These are phyloP conservation scores for Aspergillus fumigatus DNA, from an alignment of 2,329 filamentous ascomycete species.

Conservation along the genomic window DNA sequence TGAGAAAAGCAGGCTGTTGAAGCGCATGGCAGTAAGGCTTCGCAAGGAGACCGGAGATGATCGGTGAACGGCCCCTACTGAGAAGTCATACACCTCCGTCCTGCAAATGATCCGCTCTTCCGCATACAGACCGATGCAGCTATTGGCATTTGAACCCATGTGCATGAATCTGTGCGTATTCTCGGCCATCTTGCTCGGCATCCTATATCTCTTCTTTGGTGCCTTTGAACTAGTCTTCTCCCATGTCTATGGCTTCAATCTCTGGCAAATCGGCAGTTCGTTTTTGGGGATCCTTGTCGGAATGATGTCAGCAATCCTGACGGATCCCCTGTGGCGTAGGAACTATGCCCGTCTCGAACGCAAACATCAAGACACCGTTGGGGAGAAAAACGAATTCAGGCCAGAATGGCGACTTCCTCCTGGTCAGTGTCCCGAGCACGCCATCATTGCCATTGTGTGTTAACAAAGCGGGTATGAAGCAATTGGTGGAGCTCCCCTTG, in stretches of 20 bases:
- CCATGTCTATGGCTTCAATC: conserved; percentile 67
- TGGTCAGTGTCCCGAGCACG: conserved; percentile 34
- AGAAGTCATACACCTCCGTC: conserved; percentile 67
- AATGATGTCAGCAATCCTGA: conserved; percentile 41
- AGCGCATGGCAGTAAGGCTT: conserved; percentile 64
- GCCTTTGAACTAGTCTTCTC: conserved; percentile 78
- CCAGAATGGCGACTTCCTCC: conserved; percentile 83
- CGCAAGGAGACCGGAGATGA: conserved; percentile 74
- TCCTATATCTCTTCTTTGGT: conserved; percentile 87
- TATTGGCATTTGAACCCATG: conserved; percentile 81
- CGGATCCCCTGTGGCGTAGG: conserved; percentile 44
- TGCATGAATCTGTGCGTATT: conserved; percentile 75
- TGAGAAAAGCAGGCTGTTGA: conserved; percentile 48
- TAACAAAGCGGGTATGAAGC: conserved; percentile 27
- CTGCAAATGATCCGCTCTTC: conserved; percentile 54
- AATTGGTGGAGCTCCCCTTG: conserved; percentile 69
- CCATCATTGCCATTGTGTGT: too few relatives aligned
- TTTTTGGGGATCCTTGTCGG: conserved; percentile 58
- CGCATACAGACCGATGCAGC: conserved; percentile 65
- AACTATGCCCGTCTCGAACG: conserved; percentile 40
- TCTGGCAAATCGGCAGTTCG: conserved; percentile 74
- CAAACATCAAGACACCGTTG: conserved; percentile 31
- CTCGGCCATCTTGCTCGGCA: conserved; percentile 78
- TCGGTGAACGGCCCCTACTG: conserved; percentile 70
- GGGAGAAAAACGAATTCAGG: conserved; percentile 54